Conservation (phyloP, 179 eudicot genomes). For the Pouteria campechiana region DNA sequence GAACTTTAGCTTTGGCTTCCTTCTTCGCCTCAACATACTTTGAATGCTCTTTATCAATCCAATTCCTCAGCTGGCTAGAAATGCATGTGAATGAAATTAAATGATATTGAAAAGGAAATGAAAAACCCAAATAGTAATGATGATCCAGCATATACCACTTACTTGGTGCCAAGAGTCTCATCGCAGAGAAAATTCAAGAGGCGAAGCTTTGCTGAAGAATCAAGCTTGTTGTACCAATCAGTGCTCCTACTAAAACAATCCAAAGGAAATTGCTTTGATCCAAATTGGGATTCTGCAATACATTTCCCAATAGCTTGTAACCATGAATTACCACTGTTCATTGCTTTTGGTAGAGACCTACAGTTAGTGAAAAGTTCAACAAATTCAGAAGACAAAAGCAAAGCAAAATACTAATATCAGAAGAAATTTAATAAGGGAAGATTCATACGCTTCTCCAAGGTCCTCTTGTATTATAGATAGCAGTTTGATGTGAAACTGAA, state of each 20-base stretch:
- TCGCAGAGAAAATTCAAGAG: slow-evolving; percentile 22
- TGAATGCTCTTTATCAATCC: slow-evolving; percentile 11
- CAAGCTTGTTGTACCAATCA: slow-evolving; percentile 8
- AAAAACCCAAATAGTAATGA: background rate
- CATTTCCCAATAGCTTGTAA: slow-evolving; percentile 7
- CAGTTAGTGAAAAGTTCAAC: background rate
- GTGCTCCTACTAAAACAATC: background rate
- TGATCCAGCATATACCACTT: slow-evolving; percentile 1
- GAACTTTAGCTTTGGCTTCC: slow-evolving; percentile 2
- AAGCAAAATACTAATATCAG: background rate
- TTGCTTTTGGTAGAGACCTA: slow-evolving; percentile 1
- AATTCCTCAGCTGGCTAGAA: slow-evolving; percentile 14
- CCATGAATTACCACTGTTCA: slow-evolving; percentile 12
- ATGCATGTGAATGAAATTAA: background rate
- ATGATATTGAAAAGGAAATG: background rate
- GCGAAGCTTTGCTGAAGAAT: slow-evolving; percentile 15
- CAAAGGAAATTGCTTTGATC: slow-evolving; percentile 8
- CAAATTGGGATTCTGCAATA: slow-evolving; percentile 6
- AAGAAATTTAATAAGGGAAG: background rate
- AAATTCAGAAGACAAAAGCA: background rate
- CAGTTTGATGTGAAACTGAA: slow-evolving; percentile 15
- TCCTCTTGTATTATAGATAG: slow-evolving; percentile 16
- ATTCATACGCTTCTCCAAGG: slow-evolving; percentile 11
- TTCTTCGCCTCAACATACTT: slow-evolving; percentile 8
- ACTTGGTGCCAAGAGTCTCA: slow-evolving; percentile 24